Conservation (phyloP, 2,329 filamentous ascomycete species). For the Monilinia aucupariae region DNA sequence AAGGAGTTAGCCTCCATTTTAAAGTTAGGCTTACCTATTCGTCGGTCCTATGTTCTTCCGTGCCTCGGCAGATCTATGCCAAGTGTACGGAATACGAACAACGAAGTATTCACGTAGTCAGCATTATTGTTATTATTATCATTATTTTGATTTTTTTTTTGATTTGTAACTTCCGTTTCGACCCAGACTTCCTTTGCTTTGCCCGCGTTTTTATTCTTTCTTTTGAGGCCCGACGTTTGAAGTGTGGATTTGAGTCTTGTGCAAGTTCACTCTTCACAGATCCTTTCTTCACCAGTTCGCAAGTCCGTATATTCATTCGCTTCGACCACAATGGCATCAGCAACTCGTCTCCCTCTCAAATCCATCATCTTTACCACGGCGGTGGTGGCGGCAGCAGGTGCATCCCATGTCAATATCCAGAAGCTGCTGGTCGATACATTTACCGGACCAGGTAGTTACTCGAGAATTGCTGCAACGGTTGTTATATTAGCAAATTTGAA, state of each 20-base stretch:
- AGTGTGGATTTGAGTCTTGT: neutral
- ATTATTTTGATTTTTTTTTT: neutral
- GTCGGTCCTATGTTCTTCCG: constrained; percentile 5
- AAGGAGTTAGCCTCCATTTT: too few species aligned
- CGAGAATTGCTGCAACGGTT: constrained; percentile 33
- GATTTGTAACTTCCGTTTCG: neutral
- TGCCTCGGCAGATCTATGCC: constrained; percentile 7
- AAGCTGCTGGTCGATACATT: constrained; percentile 24
- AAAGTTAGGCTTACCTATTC: too few species aligned
- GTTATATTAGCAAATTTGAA: constrained; percentile 51
- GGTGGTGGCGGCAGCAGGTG: constrained; percentile 22
- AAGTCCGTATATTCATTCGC: neutral
- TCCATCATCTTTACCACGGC: constrained; percentile 27
- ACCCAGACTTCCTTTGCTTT: neutral
- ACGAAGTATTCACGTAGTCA: neutral
- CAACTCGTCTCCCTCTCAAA: constrained; percentile 31
- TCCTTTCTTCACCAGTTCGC: neutral
- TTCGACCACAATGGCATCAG: constrained; percentile 31
- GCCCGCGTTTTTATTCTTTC: neutral
- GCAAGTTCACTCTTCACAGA: neutral
- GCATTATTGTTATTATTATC: neutral
- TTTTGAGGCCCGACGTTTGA: neutral
- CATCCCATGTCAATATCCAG: constrained; percentile 26
- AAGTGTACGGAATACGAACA: neutral
- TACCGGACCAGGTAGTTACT: constrained; percentile 34